Base-by-base conservation (phyloP, 202 grass and related monocot genomes). In the Eragrostis tef region DNA sequence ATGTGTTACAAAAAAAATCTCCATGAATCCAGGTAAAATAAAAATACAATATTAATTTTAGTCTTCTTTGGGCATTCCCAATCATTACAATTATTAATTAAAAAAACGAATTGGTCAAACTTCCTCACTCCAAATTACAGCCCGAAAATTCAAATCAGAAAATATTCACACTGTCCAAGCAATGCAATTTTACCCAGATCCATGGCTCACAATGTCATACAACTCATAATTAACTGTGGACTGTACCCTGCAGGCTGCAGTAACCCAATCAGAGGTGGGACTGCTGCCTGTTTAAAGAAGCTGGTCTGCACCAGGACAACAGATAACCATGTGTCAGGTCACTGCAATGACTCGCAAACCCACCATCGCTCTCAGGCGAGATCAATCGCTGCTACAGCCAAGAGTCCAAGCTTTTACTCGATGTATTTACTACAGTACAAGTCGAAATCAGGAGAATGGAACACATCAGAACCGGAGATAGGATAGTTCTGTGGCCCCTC, bases 281-380 rank as follows among this genome's bases (percentile, higher is more conserved):
- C 8, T 26, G 42, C 49, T 43, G 48, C 58, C 81, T 16, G 47
- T 44, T 75, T 75, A 75, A 70, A 64, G 45, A 80, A 71, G 46
- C 74, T 19, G 6, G 15, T 42, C 25, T 75, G 63, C 46, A 78
- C 31, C 62, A 64, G 25, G 25, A 9, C 54, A 81, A 76, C 2
- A 70, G 34, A 34, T 51, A 72, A 65, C 60, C 34, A 48, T 53
- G 20, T 75, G 81, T 71, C 76, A 63, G 70, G 59, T n/a, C 49
- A 26, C 6, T 6, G 58, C 66, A 43, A 51, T 69, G 56, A 75
- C 51, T 62, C 64, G 0, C 58, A 51, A 53, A 5, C 59, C 47
- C 63, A 27, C 42, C 17, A 75, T 42, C 24, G 34, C 9, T 77
- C 20, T 56, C 22, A 11, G 50, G 34, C 54, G 25, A 63, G 41